A percentile compares a stretch with the other conserved stretches of the same genome.
Conservation (phyloP, 805 yeast genomes). For the Ogataea polymorpha region DNA sequence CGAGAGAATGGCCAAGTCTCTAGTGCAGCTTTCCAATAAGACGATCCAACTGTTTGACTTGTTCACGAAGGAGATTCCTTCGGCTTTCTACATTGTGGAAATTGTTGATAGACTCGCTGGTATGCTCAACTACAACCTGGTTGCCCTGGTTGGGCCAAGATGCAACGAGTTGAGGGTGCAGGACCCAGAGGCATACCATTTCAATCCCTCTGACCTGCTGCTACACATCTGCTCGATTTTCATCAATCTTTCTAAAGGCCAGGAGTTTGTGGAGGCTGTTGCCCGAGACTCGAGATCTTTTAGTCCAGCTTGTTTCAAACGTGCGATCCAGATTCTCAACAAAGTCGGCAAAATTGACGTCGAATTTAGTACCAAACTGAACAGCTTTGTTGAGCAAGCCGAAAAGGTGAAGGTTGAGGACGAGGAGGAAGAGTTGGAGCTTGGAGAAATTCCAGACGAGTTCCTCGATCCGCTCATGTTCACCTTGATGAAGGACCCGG, state of each 20-base stretch:
- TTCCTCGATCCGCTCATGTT: constrained; percentile 96
- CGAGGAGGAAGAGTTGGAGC: constrained; percentile 80
- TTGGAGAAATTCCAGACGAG: constrained; percentile 95
- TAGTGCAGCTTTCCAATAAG: constrained; percentile 78
- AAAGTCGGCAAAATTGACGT: constrained; percentile 50
- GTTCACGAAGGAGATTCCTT: constrained; percentile 83
- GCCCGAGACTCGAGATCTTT: constrained; percentile 93
- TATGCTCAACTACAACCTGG: constrained; percentile 90
- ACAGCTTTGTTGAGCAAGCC: constrained; percentile 62
- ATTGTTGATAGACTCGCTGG: constrained; percentile 92
- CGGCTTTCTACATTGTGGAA: constrained; percentile 81
- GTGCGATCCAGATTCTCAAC: constrained; percentile 66
- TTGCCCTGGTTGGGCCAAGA: constrained; percentile 92
- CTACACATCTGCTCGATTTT: constrained; percentile 71
- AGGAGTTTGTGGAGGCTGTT: constrained; percentile 71
- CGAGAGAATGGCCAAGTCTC: constrained; percentile 76
- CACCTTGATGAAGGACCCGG: constrained; percentile 95
- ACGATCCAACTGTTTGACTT: constrained; percentile 75
- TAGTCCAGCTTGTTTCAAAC: constrained; percentile 56
- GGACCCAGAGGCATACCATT: constrained; percentile 77
- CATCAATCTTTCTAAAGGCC: constrained; percentile 63
- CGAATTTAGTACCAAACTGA: constrained; percentile 48
- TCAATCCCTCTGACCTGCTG: constrained; percentile 74
- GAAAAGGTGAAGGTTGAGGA: constrained; percentile 56
- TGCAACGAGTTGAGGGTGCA: constrained; percentile 84